Conservation (phyloP, 139 green algal genomes). For the Chlorella sp. region DNA sequence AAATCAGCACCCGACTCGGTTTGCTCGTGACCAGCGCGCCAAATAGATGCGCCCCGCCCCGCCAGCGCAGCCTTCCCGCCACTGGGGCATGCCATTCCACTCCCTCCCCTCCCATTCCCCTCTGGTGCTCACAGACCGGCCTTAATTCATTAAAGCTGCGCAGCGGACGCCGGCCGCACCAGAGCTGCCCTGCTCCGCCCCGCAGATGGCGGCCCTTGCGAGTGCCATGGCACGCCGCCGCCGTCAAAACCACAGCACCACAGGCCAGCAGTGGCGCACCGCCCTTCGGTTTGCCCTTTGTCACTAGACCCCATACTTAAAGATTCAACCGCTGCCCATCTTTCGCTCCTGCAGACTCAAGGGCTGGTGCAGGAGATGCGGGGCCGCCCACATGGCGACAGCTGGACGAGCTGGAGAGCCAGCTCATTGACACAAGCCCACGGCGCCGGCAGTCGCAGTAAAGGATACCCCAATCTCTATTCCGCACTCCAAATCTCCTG, state of each 20-base stretch:
- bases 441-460: background rate
- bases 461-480: background rate
- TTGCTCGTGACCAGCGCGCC: too few species aligned
- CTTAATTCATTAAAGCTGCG: too few species aligned
- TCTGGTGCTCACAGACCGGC: too few species aligned
- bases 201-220: background rate
- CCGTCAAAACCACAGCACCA: background rate
- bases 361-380: slow-evolving; percentile 9
- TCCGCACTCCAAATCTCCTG: background rate
- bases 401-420: background rate
- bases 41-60: too few species aligned
- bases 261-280: background rate
- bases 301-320: too few species aligned
- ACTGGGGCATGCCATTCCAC: too few species aligned
- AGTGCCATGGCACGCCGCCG: background rate
- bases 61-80: too few species aligned
- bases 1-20: too few species aligned
- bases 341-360: background rate
- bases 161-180: too few species aligned
- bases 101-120: too few species aligned
- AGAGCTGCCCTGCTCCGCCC: too few species aligned
- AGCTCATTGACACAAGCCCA: background rate
- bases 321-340: background rate
- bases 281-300: background rate
- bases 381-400: background rate